These are phyloP conservation scores for Amyloporia xantha DNA, from an alignment of 768 basidiomycete genomes.

Conservation along the genomic window DNA sequence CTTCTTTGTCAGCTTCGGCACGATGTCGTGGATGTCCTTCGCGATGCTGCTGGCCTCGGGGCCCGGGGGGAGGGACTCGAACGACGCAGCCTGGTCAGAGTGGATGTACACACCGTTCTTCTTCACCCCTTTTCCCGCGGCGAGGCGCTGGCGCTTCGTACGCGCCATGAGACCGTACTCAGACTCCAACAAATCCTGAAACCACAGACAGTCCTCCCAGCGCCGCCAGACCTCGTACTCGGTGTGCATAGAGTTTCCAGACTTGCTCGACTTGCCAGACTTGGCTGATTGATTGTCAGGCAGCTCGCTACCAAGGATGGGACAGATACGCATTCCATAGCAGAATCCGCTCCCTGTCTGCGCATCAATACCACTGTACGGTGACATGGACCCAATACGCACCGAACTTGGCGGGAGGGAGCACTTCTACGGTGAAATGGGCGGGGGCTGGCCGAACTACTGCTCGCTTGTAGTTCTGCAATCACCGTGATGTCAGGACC, in stretches of 20 bases:
- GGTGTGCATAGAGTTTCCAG: conserved; percentile 20
- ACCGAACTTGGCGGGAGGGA: conserved; percentile 50
- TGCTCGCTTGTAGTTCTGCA: conserved; percentile 54
- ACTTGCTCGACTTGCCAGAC: conserved; percentile 12
- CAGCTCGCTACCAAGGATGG: conserved; percentile 27
- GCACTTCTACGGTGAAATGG: conserved; percentile 51
- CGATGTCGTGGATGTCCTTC: conserved; percentile 55
- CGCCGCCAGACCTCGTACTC: conserved; percentile 73
- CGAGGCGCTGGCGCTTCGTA: conserved; percentile 60
- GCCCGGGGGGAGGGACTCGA: conserved; percentile 79
- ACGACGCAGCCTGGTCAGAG: conserved; percentile 71
- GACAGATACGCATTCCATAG: conserved; percentile 57
- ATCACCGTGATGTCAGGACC: neutral
- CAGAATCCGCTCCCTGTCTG: conserved; percentile 47
- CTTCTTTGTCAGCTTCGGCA: conserved; percentile 67
- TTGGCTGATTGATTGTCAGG: conserved; percentile 8
- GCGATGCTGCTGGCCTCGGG: conserved; percentile 72
- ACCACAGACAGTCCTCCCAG: conserved; percentile 80
- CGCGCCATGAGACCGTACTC: conserved; percentile 60
- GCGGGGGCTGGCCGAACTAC: conserved; percentile 53
- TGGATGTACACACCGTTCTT: conserved; percentile 62
- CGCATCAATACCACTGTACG: neutral
- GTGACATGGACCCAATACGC: conserved; percentile 3
- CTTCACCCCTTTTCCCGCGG: conserved; percentile 70
- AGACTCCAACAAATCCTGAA: conserved; percentile 62